Conservation (phyloP, 73 alveolate genomes). For the Paramecium biaurelia region DNA sequence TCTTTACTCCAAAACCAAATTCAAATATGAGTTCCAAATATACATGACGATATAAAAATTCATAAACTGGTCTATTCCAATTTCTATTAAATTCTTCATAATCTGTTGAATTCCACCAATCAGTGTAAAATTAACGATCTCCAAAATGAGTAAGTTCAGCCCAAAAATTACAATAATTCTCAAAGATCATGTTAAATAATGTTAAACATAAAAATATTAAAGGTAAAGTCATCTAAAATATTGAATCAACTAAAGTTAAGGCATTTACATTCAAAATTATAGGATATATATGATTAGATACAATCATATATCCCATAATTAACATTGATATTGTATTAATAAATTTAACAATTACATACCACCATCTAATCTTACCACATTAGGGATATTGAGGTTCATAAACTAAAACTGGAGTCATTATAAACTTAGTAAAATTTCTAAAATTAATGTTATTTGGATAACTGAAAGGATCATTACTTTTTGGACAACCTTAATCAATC, state of each 20-base stretch:
- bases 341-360: constrained; percentile 51
- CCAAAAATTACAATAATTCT: constrained; percentile 64
- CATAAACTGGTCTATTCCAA: constrained; percentile 82
- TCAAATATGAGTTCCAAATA: constrained; percentile 65
- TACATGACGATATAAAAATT: constrained; percentile 71
- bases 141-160: constrained; percentile 78
- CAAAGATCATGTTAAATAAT: constrained; percentile 67
- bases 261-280: not conserved
- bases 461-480: not conserved
- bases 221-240: constrained; percentile 61
- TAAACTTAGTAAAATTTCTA: constrained; percentile 61
- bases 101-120: constrained; percentile 81
- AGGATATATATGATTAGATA: constrained; percentile 40
- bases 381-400: constrained; percentile 71
- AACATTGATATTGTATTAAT: not conserved
- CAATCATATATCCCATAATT: constrained; percentile 41
- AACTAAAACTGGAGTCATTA: constrained; percentile 69
- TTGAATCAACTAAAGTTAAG: constrained; percentile 50
- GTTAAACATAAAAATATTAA: constrained; percentile 49
- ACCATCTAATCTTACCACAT: constrained; percentile 50
- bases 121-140: constrained; percentile 74
- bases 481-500: constrained; percentile 20
- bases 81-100: constrained; percentile 76
- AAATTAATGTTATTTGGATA: constrained; percentile 71
- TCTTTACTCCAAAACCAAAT: constrained; percentile 27